These are phyloP conservation scores for Tephrocybe sp. DNA, from an alignment of 768 basidiomycete species.

Conservation along the genomic window DNA sequence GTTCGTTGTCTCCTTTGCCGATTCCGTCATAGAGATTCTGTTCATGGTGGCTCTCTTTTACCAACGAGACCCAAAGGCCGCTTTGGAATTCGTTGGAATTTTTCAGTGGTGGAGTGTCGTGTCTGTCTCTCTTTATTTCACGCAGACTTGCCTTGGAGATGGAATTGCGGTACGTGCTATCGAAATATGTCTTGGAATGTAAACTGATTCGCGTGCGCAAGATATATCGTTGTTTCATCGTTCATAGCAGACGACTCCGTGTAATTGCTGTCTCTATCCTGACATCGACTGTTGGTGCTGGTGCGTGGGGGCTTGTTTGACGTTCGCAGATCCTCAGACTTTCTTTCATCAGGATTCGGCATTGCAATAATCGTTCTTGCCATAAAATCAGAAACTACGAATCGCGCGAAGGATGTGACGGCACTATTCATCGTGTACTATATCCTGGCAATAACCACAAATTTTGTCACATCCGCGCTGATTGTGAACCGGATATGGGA, in stretches of 20 bases:
- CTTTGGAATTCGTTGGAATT: background rate
- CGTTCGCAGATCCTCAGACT: background rate
- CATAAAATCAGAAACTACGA: background rate
- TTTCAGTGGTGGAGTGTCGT: slow-evolving; percentile 14
- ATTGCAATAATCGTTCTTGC: slow-evolving; percentile 8
- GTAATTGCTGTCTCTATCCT: slow-evolving; percentile 6
- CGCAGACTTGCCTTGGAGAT: slow-evolving; percentile 13
- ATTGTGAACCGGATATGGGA: slow-evolving; percentile 17
- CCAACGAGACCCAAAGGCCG: slow-evolving; percentile 3
- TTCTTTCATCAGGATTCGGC: slow-evolving; percentile 5
- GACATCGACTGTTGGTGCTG: slow-evolving; percentile 7
- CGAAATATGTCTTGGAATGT: background rate
- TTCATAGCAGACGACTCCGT: slow-evolving; percentile 5
- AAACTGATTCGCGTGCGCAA: background rate
- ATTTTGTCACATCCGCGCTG: slow-evolving; percentile 13
- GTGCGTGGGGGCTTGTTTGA: background rate
- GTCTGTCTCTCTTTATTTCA: slow-evolving; percentile 6
- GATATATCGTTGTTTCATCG: slow-evolving; percentile 18
- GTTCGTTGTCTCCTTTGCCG: slow-evolving; percentile 10
- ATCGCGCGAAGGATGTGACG: background rate
- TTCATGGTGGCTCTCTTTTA: slow-evolving; percentile 3
- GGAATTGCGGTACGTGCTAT: slow-evolving; percentile 8
- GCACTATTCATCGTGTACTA: slow-evolving; percentile 11
- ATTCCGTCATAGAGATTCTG: slow-evolving; percentile 6
- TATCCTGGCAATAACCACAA: slow-evolving; percentile 12